Conservation (phyloP, 2,329 filamentous ascomycete genomes). For the Beauveria scarabaeidicola region DNA sequence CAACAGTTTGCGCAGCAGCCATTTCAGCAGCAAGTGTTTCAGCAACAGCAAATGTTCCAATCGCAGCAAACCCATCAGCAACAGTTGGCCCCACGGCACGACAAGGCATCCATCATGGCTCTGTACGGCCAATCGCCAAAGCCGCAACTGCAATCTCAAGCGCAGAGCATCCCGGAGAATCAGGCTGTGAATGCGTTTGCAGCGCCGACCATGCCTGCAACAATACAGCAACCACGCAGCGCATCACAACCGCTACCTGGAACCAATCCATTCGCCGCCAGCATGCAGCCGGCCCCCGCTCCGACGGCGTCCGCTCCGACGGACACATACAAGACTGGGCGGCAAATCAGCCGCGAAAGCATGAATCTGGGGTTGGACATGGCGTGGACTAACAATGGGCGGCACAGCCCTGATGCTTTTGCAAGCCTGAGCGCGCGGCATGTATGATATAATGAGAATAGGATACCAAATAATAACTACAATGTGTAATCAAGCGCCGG, state of each 20-base stretch:
- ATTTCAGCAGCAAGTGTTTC: conserved; percentile 12
- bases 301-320: conserved; percentile 16
- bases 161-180: conserved; percentile 23
- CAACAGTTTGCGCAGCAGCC: conserved; percentile 22
- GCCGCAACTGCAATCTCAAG: conserved; percentile 20
- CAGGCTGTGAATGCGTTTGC: conserved; percentile 19
- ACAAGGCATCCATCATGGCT: conserved; percentile 69
- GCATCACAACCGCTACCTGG: conserved; percentile 29
- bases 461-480: conserved; percentile 9
- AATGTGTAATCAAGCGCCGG: conserved; percentile 1
- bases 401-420: conserved; percentile 75
- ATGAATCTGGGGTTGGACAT: conserved; percentile 57
- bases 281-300: conserved; percentile 14
- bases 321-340: conserved; percentile 35
- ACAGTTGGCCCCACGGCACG: conserved; percentile 41
- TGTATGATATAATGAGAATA: conserved; percentile 27
- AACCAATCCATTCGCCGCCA: conserved; percentile 49
- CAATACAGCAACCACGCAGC: conserved; percentile 19
- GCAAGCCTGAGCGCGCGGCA: conserved; percentile 61
- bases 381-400: conserved; percentile 59
- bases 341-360: conserved; percentile 56
- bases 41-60: conserved; percentile 12
- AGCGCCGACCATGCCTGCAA: conserved; percentile 15
- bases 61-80: conserved; percentile 24
- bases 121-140: conserved; percentile 57